Conservation (phyloP, 2,329 filamentous ascomycete genomes). For the Verticillium dahliae region DNA sequence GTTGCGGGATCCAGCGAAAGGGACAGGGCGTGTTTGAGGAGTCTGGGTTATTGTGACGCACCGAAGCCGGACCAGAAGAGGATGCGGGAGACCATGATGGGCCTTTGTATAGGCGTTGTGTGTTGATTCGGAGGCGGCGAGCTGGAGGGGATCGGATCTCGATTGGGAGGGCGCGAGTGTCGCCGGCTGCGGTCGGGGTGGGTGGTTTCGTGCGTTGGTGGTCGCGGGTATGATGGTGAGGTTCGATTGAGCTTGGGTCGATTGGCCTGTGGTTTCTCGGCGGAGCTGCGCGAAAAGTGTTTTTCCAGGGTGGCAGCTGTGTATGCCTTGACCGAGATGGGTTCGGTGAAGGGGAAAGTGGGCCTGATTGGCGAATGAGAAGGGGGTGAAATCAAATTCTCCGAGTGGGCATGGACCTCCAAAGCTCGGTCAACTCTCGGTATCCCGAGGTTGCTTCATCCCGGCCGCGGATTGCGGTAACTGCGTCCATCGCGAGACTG, state of each 20-base stretch:
- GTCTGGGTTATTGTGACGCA: constrained; percentile 38
- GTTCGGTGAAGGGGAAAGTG: background rate
- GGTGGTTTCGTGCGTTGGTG: background rate
- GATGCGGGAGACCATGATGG: constrained; percentile 56
- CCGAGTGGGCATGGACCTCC: background rate
- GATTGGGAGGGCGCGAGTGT: background rate
- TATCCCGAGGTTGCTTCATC: no score
- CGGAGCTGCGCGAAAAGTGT: constrained; percentile 1
- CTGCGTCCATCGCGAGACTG: no score
- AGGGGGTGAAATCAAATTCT: background rate
- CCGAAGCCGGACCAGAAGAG: constrained; percentile 90
- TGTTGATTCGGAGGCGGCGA: background rate
- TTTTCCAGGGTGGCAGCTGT: background rate
- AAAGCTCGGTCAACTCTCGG: no score
- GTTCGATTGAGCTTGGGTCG: background rate
- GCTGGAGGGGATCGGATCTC: background rate
- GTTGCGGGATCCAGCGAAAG: no score
- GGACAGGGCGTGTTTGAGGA: background rate
- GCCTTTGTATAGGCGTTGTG: background rate
- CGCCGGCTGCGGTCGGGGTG: background rate
- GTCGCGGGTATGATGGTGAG: background rate
- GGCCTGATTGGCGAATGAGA: background rate
- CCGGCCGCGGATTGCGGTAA: no score
- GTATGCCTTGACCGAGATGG: background rate
- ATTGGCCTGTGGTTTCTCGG: background rate